These are phyloP conservation scores for Acidiella bohemica DNA, from an alignment of 495 filamentous ascomycete species.

Conservation along the genomic window DNA sequence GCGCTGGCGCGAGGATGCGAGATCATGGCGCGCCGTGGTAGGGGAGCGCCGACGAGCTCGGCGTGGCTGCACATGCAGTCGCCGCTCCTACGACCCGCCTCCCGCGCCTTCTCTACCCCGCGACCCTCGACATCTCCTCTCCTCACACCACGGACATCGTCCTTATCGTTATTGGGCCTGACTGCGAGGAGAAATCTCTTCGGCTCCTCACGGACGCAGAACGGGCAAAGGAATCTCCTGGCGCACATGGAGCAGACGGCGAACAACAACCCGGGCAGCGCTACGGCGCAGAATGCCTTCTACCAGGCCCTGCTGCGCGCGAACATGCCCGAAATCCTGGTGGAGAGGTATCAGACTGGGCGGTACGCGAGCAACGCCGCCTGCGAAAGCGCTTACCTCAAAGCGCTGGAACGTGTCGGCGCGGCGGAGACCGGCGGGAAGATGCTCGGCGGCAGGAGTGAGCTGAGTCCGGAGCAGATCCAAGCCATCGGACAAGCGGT, in stretches of 20 bases:
- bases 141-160: no score
- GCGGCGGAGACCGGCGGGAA: slow-evolving; percentile 33
- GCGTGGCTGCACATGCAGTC: no score
- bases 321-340: slow-evolving; percentile 80
- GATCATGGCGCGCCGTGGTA: no score
- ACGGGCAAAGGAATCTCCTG: slow-evolving; percentile 43
- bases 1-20: no score
- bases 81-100: no score
- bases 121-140: no score
- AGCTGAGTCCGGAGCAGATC: slow-evolving; percentile 43
- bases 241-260: slow-evolving; percentile 73
- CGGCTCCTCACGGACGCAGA: no score
- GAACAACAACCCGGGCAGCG: slow-evolving; percentile 77
- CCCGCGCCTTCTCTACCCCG: no score
- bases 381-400: slow-evolving; percentile 59
- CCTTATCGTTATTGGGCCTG: no score
- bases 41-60: no score
- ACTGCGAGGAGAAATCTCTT: no score
- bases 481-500: slow-evolving; percentile 82
- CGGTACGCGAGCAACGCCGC: slow-evolving; percentile 65
- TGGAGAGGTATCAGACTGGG: slow-evolving; percentile 76
- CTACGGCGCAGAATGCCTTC: slow-evolving; percentile 79
- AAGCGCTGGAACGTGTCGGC: slow-evolving; percentile 56
- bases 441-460: slow-evolving; percentile 2
- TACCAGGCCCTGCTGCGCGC: slow-evolving; percentile 82